These are phyloP conservation scores for Ceratorhiza oryzae-sativae DNA, from an alignment of 1,284 basidiomycete genomes.

Conservation along the genomic window DNA sequence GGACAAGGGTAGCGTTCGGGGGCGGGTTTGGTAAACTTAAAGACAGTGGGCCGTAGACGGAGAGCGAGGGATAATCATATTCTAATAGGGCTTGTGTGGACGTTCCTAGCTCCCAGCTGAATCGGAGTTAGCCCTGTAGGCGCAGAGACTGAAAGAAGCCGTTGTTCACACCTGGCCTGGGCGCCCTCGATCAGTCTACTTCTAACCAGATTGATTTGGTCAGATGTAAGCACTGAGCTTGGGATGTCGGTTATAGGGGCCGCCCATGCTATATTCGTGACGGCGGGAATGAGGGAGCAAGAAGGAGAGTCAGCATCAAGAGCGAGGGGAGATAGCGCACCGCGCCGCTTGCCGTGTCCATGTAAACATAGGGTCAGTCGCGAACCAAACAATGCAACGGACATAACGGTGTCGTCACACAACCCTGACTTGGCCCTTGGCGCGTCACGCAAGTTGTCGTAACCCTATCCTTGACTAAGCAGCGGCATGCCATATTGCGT, in stretches of 20 bases:
- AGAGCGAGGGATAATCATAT: slow-evolving; percentile 36
- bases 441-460: background rate
- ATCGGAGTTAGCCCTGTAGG: background rate
- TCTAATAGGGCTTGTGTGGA: slow-evolving; percentile 39
- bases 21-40: slow-evolving; percentile 36
- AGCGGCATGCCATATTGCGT: background rate
- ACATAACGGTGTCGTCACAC: slow-evolving; percentile 13
- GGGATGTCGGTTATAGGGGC: slow-evolving; percentile 28
- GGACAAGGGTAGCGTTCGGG: slow-evolving; percentile 12
- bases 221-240: background rate
- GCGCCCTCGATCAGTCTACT: slow-evolving; percentile 22
- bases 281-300: background rate
- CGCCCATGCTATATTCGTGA: background rate
- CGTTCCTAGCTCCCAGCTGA: slow-evolving; percentile 34
- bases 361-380: slow-evolving; percentile 13
- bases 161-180: slow-evolving; percentile 7
- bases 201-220: slow-evolving; percentile 29
- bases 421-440: slow-evolving; percentile 11
- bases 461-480: background rate
- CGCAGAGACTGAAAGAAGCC: background rate
- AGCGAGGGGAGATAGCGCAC: background rate
- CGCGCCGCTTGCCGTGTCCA: background rate
- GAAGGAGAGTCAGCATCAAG: background rate
- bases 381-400: slow-evolving; percentile 10
- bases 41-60: slow-evolving; percentile 34